phyloP scores from a whole-genome alignment of 305 asterid genomes.

The Fraxinus baroniana region DNA sequence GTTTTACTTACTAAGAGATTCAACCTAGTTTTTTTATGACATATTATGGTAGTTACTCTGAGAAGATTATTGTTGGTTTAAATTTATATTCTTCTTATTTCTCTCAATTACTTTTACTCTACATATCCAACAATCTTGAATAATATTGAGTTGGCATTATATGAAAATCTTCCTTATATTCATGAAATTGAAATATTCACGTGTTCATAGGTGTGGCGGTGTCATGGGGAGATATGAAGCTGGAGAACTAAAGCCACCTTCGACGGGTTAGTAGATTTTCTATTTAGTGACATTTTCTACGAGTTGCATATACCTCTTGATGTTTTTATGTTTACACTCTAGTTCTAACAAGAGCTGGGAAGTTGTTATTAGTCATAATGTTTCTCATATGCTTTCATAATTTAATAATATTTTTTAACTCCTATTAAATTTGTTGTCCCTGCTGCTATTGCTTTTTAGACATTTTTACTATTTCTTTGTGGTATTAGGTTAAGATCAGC shows the following conservation, averaged over 20 bases:
- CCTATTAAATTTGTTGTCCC: background rate
- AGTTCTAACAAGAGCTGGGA: background rate
- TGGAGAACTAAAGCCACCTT: slow-evolving; percentile 61
- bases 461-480: background rate
- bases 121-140: background rate
- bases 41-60: background rate
- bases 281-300: background rate
- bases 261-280: slow-evolving; percentile 38
- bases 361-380: background rate
- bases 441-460: background rate
- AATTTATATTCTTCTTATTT: background rate
- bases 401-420: background rate
- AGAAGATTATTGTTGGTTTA: background rate
- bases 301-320: background rate
- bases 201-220: slow-evolving; percentile 49
- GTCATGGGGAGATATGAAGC: slow-evolving; percentile 59
- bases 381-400: background rate
- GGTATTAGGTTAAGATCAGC: background rate
- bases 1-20: background rate
- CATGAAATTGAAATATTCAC: slow-evolving; percentile 11
- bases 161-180: background rate
- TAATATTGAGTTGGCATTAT: background rate
- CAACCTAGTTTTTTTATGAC: background rate
- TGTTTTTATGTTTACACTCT: background rate
- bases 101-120: background rate